A percentile compares a stretch with the other conserved stretches of the same genome.
Conservation (phyloP, 768 basidiomycete genomes). For the Pleurotus cornucopiae region DNA sequence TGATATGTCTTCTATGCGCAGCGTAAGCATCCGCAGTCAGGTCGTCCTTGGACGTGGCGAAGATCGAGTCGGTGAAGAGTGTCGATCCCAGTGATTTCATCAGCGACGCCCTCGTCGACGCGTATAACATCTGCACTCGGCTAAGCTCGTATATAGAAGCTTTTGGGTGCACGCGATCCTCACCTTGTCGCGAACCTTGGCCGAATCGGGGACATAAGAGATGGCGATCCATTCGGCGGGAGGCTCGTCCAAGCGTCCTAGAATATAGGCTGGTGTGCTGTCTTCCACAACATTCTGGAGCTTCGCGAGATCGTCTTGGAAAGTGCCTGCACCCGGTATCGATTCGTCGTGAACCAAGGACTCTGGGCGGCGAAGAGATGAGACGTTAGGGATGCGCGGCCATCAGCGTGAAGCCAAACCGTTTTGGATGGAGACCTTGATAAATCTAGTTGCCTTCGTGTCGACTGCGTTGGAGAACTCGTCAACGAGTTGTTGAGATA, state of each 20-base stretch:
- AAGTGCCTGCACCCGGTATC: constrained; percentile 41
- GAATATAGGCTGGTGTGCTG: constrained; percentile 68
- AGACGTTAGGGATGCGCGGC: constrained; percentile 12
- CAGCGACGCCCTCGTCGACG: constrained; percentile 68
- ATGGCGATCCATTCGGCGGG: constrained; percentile 68
- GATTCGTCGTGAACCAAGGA: constrained; percentile 59
- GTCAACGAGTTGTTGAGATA: constrained; percentile 52
- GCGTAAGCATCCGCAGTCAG: constrained; percentile 67
- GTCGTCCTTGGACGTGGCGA: constrained; percentile 71
- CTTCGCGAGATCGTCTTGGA: constrained; percentile 57
- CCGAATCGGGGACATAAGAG: constrained; percentile 79
- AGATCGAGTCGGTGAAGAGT: constrained; percentile 68
- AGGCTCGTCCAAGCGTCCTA: constrained; percentile 59
- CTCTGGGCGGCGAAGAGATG: constrained; percentile 40
- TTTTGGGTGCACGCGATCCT: constrained; percentile 6
- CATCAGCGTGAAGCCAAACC: constrained; percentile 39
- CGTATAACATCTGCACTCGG: constrained; percentile 75
- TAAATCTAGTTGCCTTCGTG: constrained; percentile 53
- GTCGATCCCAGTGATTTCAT: constrained; percentile 72
- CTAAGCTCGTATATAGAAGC: constrained; percentile 1
- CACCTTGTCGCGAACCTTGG: constrained; percentile 81
- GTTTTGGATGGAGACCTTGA: constrained; percentile 73
- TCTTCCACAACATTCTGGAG: constrained; percentile 59
- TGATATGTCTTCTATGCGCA: constrained; percentile 64
- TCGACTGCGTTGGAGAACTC: constrained; percentile 57